These are phyloP conservation scores for Flaveria brownii DNA, from an alignment of 129 eudicot species.

Conservation along the genomic window DNA sequence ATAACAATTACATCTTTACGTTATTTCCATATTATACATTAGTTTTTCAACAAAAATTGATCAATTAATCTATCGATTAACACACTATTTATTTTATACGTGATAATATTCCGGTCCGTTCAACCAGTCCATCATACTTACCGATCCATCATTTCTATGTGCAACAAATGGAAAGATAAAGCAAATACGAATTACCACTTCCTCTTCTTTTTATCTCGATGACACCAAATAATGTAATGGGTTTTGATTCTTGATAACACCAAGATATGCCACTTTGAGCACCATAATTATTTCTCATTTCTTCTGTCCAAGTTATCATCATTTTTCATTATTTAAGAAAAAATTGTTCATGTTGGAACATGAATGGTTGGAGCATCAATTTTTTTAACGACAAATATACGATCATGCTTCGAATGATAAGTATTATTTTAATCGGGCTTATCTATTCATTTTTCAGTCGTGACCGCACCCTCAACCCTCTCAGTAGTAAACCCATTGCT, in stretches of 20 bases:
- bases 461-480: too few relatives aligned
- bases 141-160: neutral
- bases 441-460: too few relatives aligned
- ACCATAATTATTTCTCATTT: slow-evolving; percentile 6
- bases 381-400: too few relatives aligned
- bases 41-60: neutral
- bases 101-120: neutral
- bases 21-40: neutral
- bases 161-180: neutral
- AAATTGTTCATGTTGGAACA: slow-evolving; percentile 6
- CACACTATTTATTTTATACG: neutral
- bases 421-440: too few relatives aligned
- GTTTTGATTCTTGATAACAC: slow-evolving; percentile 26
- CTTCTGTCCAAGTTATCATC: slow-evolving; percentile 22
- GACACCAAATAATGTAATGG: slow-evolving; percentile 16
- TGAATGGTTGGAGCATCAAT: slow-evolving; percentile 28
- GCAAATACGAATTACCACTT: slow-evolving; percentile 3
- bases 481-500: too few relatives aligned
- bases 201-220: neutral
- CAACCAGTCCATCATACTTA: neutral
- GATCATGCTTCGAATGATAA: too few relatives aligned
- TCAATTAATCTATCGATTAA: neutral
- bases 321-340: slow-evolving; percentile 12
- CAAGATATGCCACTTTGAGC: slow-evolving; percentile 33
- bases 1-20: neutral